Percentiles rank a stretch among this genome's conserved stretches.
Conservation (phyloP, 768 basidiomycete genomes). For the Lactarius vividus region DNA sequence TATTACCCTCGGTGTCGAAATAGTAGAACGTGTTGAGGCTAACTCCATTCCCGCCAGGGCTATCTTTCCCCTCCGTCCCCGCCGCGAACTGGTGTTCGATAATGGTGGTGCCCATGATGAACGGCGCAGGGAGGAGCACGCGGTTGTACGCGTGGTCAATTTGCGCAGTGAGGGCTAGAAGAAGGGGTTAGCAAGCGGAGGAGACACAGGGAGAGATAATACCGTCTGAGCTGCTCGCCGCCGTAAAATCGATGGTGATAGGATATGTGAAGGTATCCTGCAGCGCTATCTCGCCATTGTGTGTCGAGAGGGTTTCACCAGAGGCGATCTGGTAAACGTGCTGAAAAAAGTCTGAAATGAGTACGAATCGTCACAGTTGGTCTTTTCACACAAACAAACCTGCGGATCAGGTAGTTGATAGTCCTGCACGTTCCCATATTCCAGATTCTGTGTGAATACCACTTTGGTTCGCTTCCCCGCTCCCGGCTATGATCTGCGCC, state of each 20-base stretch:
- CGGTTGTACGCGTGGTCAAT: slow-evolving; percentile 74
- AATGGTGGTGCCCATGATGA: slow-evolving; percentile 57
- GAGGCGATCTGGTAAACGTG: slow-evolving; percentile 42
- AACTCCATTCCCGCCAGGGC: slow-evolving; percentile 59
- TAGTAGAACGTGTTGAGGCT: slow-evolving; percentile 68
- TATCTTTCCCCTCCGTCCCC: slow-evolving; percentile 48
- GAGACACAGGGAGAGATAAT: background rate
- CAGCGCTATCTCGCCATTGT: slow-evolving; percentile 45
- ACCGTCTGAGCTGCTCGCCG: slow-evolving; percentile 35
- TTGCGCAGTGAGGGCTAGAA: slow-evolving; percentile 41
- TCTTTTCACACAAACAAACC: slow-evolving; percentile 30
- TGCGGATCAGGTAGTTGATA: slow-evolving; percentile 45
- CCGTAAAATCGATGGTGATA: slow-evolving; percentile 30
- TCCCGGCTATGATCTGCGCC: slow-evolving; percentile 58
- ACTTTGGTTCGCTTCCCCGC: slow-evolving; percentile 55
- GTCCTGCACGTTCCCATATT: slow-evolving; percentile 59
- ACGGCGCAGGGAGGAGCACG: slow-evolving; percentile 53
- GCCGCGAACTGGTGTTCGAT: slow-evolving; percentile 55
- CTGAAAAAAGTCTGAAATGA: slow-evolving; percentile 32
- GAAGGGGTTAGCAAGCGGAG: background rate
- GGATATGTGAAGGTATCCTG: slow-evolving; percentile 55
- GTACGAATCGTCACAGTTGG: background rate
- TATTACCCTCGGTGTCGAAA: slow-evolving; percentile 42
- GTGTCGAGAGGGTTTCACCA: slow-evolving; percentile 49
- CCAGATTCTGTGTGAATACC: slow-evolving; percentile 56